These are phyloP conservation scores for Cryptosporidium bovis DNA, from an alignment of 169 alveolate species.

Conservation along the genomic window DNA sequence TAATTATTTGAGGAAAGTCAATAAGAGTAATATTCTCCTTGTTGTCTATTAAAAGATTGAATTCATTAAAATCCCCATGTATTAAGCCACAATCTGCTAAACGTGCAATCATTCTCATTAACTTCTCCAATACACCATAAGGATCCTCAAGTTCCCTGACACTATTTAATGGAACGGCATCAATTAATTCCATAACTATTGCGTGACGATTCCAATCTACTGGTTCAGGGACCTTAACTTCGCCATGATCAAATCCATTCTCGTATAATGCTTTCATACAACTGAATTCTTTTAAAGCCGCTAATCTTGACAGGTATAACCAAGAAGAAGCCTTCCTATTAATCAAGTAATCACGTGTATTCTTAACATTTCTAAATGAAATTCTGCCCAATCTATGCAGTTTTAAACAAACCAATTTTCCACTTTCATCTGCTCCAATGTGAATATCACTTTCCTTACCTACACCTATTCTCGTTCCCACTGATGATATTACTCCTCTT, in stretches of 20 bases:
- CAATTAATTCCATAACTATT: conserved; percentile 95
- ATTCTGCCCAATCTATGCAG: conserved; percentile 96
- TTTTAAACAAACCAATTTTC: conserved; percentile 88
- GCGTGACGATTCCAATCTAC: conserved; percentile 97
- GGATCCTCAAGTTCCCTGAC: conserved; percentile 86
- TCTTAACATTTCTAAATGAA: conserved; percentile 96
- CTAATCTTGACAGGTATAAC: conserved; percentile 97
- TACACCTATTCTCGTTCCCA: conserved; percentile 95
- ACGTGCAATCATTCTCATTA: conserved; percentile 86
- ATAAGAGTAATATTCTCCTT: conserved; percentile 89
- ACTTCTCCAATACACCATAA: conserved; percentile 79
- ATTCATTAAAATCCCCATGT: conserved; percentile 99
- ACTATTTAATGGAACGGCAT: conserved; percentile 93
- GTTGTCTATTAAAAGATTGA: conserved; percentile 92
- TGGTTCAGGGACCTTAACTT: conserved; percentile 91
- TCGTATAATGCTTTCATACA: conserved; percentile 95
- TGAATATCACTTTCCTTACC: conserved; percentile 99
- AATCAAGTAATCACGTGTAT: conserved; percentile 97
- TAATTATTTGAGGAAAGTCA: conserved; percentile 97
- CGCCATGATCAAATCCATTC: conserved; percentile 88
- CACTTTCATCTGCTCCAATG: conserved; percentile 91
- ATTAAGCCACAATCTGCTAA: conserved; percentile 95
- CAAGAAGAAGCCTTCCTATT: conserved; percentile 95
- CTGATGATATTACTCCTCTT: conserved; percentile 92
- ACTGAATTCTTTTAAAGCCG: conserved; percentile 98